A percentile compares a stretch with the other conserved stretches of the same genome.
phyloP scores from a whole-genome alignment of 768 basidiomycete species.

The Mycena rosella region DNA sequence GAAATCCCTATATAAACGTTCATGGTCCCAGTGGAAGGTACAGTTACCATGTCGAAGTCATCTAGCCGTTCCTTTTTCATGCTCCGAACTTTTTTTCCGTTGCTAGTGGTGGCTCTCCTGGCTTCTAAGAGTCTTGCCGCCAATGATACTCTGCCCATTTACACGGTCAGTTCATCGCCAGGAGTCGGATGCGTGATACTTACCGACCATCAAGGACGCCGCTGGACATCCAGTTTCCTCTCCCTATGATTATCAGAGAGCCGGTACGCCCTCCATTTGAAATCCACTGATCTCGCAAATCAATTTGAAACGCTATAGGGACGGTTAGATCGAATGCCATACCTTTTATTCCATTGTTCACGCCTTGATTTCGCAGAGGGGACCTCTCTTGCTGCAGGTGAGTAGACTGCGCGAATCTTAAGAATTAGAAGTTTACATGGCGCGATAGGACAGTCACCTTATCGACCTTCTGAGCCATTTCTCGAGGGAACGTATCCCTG shows the following conservation, averaged over 20 bases:
- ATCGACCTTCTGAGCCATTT: slow-evolving; percentile 29
- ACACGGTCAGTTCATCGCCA: slow-evolving; percentile 24
- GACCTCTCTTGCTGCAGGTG: slow-evolving; percentile 35
- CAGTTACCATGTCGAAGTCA: background rate
- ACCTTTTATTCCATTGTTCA: background rate
- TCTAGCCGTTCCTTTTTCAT: background rate
- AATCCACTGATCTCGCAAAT: no score
- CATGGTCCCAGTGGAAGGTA: background rate
- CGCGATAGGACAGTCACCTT: slow-evolving; percentile 30
- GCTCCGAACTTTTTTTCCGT: slow-evolving; percentile 1
- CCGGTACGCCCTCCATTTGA: slow-evolving; percentile 12
- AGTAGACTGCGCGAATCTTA: background rate
- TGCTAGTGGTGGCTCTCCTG: no score
- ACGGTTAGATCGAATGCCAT: slow-evolving; percentile 15
- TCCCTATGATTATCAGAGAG: slow-evolving; percentile 38
- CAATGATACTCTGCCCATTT: slow-evolving; percentile 15
- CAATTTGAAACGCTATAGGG: slow-evolving; percentile 11
- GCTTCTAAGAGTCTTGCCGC: background rate
- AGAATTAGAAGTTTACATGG: background rate
- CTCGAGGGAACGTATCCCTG: slow-evolving; percentile 30
- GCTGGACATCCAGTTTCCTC: slow-evolving; percentile 33
- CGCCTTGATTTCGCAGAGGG: slow-evolving; percentile 4
- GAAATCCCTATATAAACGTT: slow-evolving; percentile 12
- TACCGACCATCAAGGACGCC: slow-evolving; percentile 26
- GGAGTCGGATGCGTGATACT: background rate